Conservation (phyloP, 1,139 yeast genomes). For the Saccharomyces hybrid region DNA sequence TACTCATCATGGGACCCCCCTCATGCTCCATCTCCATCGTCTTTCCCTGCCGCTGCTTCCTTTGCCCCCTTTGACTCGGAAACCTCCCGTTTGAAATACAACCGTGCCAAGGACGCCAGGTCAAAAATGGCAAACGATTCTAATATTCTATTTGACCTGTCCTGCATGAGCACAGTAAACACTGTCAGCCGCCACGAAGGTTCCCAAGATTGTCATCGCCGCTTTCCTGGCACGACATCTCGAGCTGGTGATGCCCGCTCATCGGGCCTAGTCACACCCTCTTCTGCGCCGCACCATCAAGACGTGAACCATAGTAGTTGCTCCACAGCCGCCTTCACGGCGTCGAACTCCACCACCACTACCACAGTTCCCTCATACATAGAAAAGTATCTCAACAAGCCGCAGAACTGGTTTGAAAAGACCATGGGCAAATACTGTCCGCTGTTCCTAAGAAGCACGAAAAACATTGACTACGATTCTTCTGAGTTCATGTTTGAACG, state of each 20-base stretch:
- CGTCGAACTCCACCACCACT: background rate
- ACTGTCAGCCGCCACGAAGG: background rate
- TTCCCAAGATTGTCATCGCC: background rate
- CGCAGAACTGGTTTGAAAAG: background rate
- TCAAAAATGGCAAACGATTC: background rate
- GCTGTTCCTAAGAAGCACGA: background rate
- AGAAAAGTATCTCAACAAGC: background rate
- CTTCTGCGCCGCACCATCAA: background rate
- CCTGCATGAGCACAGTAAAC: background rate
- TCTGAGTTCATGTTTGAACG: background rate
- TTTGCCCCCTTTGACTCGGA: too few species aligned
- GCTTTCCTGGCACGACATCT: too few species aligned
- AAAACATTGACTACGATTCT: background rate
- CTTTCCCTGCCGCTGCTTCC: background rate
- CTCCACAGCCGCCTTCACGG: background rate
- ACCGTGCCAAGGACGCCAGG: background rate
- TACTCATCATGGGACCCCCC: background rate
- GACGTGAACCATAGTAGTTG: background rate
- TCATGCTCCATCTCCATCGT: background rate
- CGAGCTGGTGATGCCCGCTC: too few species aligned
- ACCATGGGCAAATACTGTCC: background rate
- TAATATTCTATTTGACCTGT: background rate
- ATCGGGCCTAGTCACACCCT: too few species aligned
- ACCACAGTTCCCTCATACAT: background rate
- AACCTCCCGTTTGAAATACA: too few species aligned